A percentile compares a stretch with the other conserved stretches of the same genome.
Evolutionary conservation across 2,329 filamentous ascomycete species (phyloP).

Genomic region (Colletotrichum abscissum): DNA sequence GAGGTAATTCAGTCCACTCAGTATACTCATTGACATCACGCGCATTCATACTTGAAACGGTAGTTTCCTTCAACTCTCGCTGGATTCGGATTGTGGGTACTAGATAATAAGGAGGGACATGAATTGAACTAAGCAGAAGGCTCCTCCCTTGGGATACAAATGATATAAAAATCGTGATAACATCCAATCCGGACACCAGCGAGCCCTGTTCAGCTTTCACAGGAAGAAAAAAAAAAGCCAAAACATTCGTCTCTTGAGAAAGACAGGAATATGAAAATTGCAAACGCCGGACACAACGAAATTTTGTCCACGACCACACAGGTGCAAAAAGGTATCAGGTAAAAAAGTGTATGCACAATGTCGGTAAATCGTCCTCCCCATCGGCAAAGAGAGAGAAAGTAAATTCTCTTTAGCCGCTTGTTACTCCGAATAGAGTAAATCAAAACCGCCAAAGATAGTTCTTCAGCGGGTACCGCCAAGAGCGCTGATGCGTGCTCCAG

Average conservation of each 20-base stretch:
- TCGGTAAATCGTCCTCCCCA: slow-evolving; percentile 35
- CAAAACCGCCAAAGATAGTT: background rate
- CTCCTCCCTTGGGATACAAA: slow-evolving; percentile 22
- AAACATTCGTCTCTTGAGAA: background rate
- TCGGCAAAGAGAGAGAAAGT: slow-evolving; percentile 1
- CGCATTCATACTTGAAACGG: background rate
- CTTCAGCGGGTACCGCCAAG: slow-evolving; percentile 64
- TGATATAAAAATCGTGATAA: slow-evolving; percentile 24
- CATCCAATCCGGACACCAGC: slow-evolving; percentile 9
- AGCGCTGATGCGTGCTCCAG: slow-evolving; percentile 73
- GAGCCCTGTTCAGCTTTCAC: slow-evolving; percentile 13
- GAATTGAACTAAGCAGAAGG: slow-evolving; percentile 19
- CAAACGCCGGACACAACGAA: slow-evolving; percentile 22
- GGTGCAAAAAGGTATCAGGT: slow-evolving; percentile 35
- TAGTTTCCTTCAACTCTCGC: background rate
- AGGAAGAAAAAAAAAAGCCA: background rate
- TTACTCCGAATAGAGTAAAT: background rate
- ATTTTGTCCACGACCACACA: slow-evolving; percentile 20
- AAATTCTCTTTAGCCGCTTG: background rate
- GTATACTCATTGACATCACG: background rate
- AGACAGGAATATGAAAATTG: background rate
- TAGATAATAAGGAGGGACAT: slow-evolving; percentile 16
- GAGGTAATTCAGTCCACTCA: background rate
- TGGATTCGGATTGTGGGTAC: slow-evolving; percentile 1
- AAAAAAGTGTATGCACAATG: slow-evolving; percentile 26